phyloP scores from a whole-genome alignment of 371 early-diverging fungal genomes.

The Lichtheimia corymbifera region DNA sequence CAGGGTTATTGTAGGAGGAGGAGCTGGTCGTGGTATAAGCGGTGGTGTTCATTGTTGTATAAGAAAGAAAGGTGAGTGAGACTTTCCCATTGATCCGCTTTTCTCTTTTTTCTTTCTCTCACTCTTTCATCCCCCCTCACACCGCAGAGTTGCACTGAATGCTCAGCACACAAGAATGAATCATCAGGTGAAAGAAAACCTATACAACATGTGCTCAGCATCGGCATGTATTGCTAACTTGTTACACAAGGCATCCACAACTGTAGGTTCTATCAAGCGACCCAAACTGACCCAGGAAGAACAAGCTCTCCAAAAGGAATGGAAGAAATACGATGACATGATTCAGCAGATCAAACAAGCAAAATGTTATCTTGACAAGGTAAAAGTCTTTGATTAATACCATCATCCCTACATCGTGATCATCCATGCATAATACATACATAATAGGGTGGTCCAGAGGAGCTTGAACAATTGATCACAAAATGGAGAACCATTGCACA shows the following conservation, averaged over 20 bases:
- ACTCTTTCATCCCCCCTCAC: no score
- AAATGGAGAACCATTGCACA: constrained; percentile 20
- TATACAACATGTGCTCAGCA: background rate
- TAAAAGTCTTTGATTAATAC: background rate
- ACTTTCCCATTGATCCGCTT: no score
- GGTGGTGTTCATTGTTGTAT: background rate
- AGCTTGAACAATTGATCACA: constrained; percentile 8
- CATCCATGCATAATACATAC: background rate
- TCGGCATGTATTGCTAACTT: background rate
- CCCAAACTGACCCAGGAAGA: background rate
- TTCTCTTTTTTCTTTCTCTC: constrained; percentile 4
- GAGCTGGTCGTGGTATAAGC: background rate
- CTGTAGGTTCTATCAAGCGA: background rate
- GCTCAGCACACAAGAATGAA: constrained; percentile 8
- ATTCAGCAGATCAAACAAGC: constrained; percentile 1
- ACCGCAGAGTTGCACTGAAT: background rate
- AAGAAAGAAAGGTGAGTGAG: background rate
- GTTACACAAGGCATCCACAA: constrained; percentile 1
- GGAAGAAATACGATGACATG: constrained; percentile 6
- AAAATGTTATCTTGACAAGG: constrained; percentile 13
- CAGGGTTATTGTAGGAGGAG: background rate
- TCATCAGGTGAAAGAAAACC: constrained; percentile 5
- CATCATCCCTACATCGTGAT: background rate
- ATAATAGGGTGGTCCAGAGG: constrained; percentile 15
- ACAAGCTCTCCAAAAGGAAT: background rate